Evolutionary conservation across 176 grass and related monocot genomes (phyloP), one percentile per base, ranked within the genome.

Genomic region (Phoenix roebelenii): DNA sequence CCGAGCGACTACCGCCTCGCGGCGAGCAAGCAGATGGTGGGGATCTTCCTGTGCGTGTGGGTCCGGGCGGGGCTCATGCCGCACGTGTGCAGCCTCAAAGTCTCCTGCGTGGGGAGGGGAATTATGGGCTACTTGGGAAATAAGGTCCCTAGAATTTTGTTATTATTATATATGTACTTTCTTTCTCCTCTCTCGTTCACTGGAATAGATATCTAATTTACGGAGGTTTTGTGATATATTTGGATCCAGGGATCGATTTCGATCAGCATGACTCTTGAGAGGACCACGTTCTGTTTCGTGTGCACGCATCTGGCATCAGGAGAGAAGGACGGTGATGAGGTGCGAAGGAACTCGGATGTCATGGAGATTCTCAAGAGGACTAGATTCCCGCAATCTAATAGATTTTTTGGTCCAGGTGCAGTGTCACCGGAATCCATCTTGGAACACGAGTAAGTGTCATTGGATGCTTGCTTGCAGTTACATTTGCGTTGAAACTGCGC

Each of bases 101-200:
- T 90, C 19, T 88, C 92, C 0, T 85, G 78, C 10, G 81, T 97
- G 15, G 72, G 92, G 6, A 69, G 75, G 74, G 92, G 92, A 35
- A 82, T 97, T 65, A 88, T 97, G 92, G 92, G 92, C 0, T 90
- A 85, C 87, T 85, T 90, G 92, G 92, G 92, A 5, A 96, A 96
- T 16, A 96, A 96, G 89, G 89, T 81, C 32, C 3, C 5, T 25
- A 20, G n/a, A 15, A n/a, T 25, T 52, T 39, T 10, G 7, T 35
- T 35, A 10, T 10, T 10, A 10, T 9, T 28, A 0, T 28, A 28
- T 28, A 28, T 5, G 26, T 5, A 28, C 26, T 4, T 3, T 25
- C 26, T 28, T 28, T 28, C 26, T 28, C 26, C 26, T 28, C 4
- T 0, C 26, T 0, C 4, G 26, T 28, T 28, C 26, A 5, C 3